These are phyloP conservation scores for Neurospora cerealis DNA, from an alignment of 495 filamentous ascomycete species.

Conservation along the genomic window DNA sequence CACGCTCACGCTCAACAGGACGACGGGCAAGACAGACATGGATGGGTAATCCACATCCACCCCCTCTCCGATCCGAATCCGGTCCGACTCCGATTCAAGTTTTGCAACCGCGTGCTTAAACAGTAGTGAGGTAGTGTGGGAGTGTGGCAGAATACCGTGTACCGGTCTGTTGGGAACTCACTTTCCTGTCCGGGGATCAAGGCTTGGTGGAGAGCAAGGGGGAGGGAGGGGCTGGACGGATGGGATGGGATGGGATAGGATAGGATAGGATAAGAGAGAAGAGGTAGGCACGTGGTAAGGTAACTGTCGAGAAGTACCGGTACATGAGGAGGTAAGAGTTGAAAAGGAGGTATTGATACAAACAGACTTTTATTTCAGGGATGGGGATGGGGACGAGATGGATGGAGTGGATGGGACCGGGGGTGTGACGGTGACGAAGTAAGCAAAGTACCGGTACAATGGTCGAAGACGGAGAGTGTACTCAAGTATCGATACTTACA, in stretches of 20 bases:
- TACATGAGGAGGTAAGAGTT: background rate
- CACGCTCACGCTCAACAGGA: background rate
- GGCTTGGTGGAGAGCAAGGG: background rate
- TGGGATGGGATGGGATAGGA: background rate
- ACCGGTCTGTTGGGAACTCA: background rate
- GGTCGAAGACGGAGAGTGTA: background rate
- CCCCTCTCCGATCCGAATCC: background rate
- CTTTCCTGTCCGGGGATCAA: background rate
- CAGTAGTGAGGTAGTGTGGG: background rate
- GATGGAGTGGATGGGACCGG: too few relatives aligned
- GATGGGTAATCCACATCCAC: background rate
- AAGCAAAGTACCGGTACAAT: background rate
- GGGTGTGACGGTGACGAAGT: background rate
- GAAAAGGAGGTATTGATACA: background rate
- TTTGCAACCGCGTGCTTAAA: background rate
- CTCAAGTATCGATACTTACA: background rate
- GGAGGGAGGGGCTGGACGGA: background rate
- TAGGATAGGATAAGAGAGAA: background rate
- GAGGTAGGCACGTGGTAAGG: background rate
- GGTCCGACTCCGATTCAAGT: background rate
- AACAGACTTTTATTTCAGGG: background rate
- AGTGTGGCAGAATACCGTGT: background rate
- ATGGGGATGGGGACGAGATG: background rate
- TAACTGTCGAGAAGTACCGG: background rate
- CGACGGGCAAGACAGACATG: background rate